Evolutionary conservation across 805 yeast genomes (phyloP).

Genomic region (Ogataea salicorniae): DNA sequence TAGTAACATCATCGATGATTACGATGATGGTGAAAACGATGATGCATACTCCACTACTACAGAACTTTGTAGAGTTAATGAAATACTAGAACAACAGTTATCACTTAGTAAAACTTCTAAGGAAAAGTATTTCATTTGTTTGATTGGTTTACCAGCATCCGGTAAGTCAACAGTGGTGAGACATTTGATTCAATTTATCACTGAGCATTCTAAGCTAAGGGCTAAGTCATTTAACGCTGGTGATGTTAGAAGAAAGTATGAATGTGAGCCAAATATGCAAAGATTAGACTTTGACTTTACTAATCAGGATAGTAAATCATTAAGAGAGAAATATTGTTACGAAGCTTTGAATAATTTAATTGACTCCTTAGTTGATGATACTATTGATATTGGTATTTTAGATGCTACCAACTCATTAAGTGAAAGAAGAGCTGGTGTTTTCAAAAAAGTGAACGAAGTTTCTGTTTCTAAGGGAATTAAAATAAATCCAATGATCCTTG

Average conservation of each 20-base stretch:
- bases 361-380: conserved; percentile 64
- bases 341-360: conserved; percentile 79
- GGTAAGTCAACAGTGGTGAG: conserved; percentile 62
- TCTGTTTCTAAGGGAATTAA: conserved; percentile 39
- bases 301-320: conserved; percentile 37
- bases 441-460: conserved; percentile 47
- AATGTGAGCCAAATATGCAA: conserved; percentile 20
- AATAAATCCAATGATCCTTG: conserved; percentile 49
- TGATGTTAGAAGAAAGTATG: conserved; percentile 39
- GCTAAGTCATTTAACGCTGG: conserved; percentile 46
- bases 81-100: background rate
- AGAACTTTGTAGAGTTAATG: background rate
- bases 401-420: conserved; percentile 67
- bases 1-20: conserved; percentile 10
- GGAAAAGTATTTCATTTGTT: conserved; percentile 29
- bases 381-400: conserved; percentile 87
- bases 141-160: conserved; percentile 89
- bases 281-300: conserved; percentile 33
- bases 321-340: conserved; percentile 92
- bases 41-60: conserved; percentile 2
- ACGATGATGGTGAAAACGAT: conserved; percentile 4
- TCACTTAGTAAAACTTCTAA: conserved; percentile 1
- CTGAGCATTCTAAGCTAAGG: conserved; percentile 12
- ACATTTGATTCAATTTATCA: conserved; percentile 24
- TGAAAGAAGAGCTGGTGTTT: conserved; percentile 49